Conservation (phyloP, 192 early-diverging fungal genomes). For the Oehlia diaphana region DNA sequence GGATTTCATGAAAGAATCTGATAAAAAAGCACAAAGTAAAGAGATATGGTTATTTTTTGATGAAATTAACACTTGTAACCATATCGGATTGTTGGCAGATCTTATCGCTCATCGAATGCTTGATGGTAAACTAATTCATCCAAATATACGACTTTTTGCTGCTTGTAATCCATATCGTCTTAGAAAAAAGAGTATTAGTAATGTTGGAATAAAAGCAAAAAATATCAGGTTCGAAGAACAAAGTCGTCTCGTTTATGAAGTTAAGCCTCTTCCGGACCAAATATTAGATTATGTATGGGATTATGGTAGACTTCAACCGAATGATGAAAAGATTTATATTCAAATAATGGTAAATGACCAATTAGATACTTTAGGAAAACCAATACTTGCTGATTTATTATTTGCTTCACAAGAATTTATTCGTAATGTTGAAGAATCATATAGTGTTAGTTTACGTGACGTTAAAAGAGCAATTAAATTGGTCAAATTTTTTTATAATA, state of each 20-base stretch:
- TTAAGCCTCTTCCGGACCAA: constrained; percentile 17
- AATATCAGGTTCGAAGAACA: constrained; percentile 18
- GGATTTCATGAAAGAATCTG: constrained; percentile 12
- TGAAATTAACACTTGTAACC: constrained; percentile 29
- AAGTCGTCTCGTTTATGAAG: constrained; percentile 30
- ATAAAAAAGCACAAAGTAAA: constrained; percentile 6
- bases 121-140: constrained; percentile 15
- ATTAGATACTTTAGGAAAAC: neutral
- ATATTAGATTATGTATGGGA: constrained; percentile 31
- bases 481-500: constrained; percentile 1
- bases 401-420: constrained; percentile 30
- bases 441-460: constrained; percentile 31
- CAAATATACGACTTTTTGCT: constrained; percentile 28
- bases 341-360: constrained; percentile 4
- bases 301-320: constrained; percentile 17
- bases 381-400: constrained; percentile 18
- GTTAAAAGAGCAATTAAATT: constrained; percentile 29
- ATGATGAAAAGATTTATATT: constrained; percentile 7
- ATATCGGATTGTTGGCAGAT: constrained; percentile 19
- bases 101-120: constrained; percentile 21
- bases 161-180: constrained; percentile 32
- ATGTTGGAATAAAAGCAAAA: constrained; percentile 17
- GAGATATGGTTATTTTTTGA: constrained; percentile 33
- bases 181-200: constrained; percentile 4
- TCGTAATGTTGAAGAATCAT: constrained; percentile 23